A percentile compares a stretch with the other conserved stretches of the same genome.
Evolutionary conservation across 345 rosid genomes (phyloP).

Genomic region (Syzygium jambos): DNA sequence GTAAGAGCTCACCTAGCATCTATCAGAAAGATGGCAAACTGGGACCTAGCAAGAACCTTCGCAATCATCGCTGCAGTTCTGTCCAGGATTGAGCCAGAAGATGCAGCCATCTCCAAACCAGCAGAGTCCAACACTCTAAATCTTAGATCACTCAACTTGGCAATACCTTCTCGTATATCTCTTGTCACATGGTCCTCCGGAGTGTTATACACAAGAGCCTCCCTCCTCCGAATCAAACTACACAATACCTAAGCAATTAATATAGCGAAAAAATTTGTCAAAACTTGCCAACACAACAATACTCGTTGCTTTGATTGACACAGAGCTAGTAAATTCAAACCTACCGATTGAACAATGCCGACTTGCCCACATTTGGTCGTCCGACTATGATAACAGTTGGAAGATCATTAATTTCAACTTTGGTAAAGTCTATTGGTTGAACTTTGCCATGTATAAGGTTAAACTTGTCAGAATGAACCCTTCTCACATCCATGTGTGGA

Average conservation of each 20-base stretch:
- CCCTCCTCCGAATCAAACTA: conserved; percentile 85
- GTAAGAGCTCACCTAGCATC: conserved; percentile 57
- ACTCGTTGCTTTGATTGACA: not conserved
- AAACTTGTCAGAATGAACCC: not conserved
- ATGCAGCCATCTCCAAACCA: conserved; percentile 87
- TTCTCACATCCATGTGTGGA: not conserved
- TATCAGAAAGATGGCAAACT: conserved; percentile 68
- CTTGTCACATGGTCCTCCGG: conserved; percentile 94
- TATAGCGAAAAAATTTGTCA: not conserved
- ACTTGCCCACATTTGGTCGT: conserved; percentile 93
- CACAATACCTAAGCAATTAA: not conserved
- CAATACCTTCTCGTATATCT: conserved; percentile 90
- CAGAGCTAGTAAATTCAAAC: conserved; percentile 4
- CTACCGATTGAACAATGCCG: conserved; percentile 86
- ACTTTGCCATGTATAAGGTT: not conserved
- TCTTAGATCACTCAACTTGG: conserved; percentile 77
- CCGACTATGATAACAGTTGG: conserved; percentile 87
- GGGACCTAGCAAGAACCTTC: conserved; percentile 68
- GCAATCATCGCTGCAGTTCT: conserved; percentile 86
- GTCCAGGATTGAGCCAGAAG: conserved; percentile 79
- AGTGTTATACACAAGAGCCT: conserved; percentile 88
- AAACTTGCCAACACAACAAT: not conserved
- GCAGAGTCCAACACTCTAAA: conserved; percentile 90
- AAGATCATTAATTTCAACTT: conserved; percentile 45
- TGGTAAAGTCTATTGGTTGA: conserved; percentile 54